Base-by-base conservation (phyloP, 257 asterid genomes). In the Voacanga thouarsii region DNA sequence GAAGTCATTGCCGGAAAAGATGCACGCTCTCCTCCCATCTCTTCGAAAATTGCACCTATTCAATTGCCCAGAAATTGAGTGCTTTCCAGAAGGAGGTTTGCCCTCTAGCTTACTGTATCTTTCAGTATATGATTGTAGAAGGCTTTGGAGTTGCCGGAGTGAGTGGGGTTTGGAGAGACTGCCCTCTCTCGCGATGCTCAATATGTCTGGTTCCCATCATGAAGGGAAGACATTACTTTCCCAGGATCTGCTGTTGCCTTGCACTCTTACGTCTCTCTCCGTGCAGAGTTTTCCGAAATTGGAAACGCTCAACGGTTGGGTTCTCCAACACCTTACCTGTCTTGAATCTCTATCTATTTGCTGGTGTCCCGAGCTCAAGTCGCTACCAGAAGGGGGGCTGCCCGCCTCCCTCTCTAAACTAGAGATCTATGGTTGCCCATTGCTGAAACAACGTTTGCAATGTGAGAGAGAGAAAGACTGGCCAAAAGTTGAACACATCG, bases 221-320 rank as follows among this genome's bases (percentile, higher is more conserved):
- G 49, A 26, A 2, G 45, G 3, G 26, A 49, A 26, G 39, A 14
- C 21, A 12, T 16, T 21, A 28, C 49, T 7, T 10, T 4, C 3
- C 0, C 57, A 26, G 12, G 45, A 55, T 14, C 70, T 41, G 63
- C 23, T n/a, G 76, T 23, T 69, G 50, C 71, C 71, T 56, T 56
- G 3, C 60, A 41, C 61, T 4, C 68, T 70, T 60, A n/a, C 1
- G 16, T 0, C 0, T 1, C 75, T 79, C 12, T 0, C n/a, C n/a
- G 0, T 0, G 0, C 63, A 14, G 0, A 59, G 12, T 0, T 43
- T 0, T 33, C 37, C 37, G 37, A 1, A 33, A 1, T 33, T 33
- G 37, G 37, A 33, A 33, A 33, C 2, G 37, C 37, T 33, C 2
- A 33, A 33, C 37, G 37, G 37, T 33, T 1, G 2, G 37, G 37